Conservation (phyloP, 1,284 basidiomycete genomes). For the Phenoliferia sp. region DNA sequence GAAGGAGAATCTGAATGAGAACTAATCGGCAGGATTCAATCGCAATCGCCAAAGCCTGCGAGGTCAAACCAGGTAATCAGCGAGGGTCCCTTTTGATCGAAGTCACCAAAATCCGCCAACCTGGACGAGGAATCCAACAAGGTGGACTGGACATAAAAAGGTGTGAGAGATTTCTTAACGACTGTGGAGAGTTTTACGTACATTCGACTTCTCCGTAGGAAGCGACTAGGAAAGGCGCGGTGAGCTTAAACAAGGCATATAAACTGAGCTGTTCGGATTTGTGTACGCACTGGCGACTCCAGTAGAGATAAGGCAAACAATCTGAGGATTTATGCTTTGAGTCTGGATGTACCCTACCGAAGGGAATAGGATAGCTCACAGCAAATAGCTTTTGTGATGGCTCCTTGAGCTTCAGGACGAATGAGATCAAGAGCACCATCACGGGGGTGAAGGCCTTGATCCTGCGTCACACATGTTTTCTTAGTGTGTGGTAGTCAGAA, state of each 20-base stretch:
- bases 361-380: conserved; percentile 55
- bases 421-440: conserved; percentile 90
- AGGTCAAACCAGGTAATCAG: conserved; percentile 32
- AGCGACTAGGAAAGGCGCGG: conserved; percentile 26
- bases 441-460: conserved; percentile 89
- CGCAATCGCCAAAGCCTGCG: conserved; percentile 42
- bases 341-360: conserved; percentile 68
- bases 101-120: too few relatives aligned
- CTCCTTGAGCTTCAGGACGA: conserved; percentile 81
- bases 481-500: conserved; percentile 1
- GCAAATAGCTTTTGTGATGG: conserved; percentile 71
- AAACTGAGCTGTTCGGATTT: too few relatives aligned
- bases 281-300: conserved; percentile 26
- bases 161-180: neutral
- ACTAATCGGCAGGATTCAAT: conserved; percentile 88
- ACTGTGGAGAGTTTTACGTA: neutral
- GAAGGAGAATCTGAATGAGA: conserved; percentile 92
- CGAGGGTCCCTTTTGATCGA: neutral
- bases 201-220: conserved; percentile 72
- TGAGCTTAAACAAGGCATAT: neutral
- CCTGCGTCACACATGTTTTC: conserved; percentile 1
- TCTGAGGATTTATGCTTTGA: conserved; percentile 42
- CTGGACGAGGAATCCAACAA: conserved; percentile 46
- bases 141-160: conserved; percentile 50
- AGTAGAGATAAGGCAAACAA: conserved; percentile 20